A percentile compares a stretch with the other conserved stretches of the same genome.
Evolutionary conservation across 2,329 filamentous ascomycete genomes (phyloP).

Genomic region (Exophiala viscosa): DNA sequence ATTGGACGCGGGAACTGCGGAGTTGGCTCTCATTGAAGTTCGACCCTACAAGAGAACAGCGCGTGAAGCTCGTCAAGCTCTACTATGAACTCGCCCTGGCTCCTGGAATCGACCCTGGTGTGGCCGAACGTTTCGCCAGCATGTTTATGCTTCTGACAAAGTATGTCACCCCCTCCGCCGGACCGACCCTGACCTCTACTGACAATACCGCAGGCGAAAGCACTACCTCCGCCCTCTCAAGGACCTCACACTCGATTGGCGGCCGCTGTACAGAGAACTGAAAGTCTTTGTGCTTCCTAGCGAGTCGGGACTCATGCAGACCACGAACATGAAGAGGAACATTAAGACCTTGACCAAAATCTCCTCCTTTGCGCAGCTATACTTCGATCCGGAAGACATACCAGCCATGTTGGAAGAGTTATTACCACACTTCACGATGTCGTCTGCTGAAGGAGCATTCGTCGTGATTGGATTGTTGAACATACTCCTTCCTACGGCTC

Average conservation of each 20-base stretch:
- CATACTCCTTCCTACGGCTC: constrained; percentile 78
- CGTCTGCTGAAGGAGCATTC: constrained; percentile 86
- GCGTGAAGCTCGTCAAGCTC: constrained; percentile 78
- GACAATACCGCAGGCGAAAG: constrained; percentile 64
- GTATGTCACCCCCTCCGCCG: constrained; percentile 49
- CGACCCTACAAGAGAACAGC: constrained; percentile 80
- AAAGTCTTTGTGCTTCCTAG: constrained; percentile 84
- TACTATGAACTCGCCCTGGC: constrained; percentile 93
- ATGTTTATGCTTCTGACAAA: constrained; percentile 97
- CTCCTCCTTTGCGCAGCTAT: constrained; percentile 83
- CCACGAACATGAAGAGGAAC: constrained; percentile 61
- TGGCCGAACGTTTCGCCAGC: constrained; percentile 86
- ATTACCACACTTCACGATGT: constrained; percentile 85
- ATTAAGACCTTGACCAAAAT: constrained; percentile 78
- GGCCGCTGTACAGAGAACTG: constrained; percentile 84
- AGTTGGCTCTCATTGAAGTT: constrained; percentile 97
- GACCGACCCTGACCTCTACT: constrained; percentile 16
- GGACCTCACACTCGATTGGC: constrained; percentile 90
- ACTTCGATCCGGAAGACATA: constrained; percentile 85
- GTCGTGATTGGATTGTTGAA: constrained; percentile 88
- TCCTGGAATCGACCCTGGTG: constrained; percentile 76
- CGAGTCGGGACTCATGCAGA: constrained; percentile 66
- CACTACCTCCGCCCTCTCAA: constrained; percentile 89
- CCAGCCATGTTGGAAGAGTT: constrained; percentile 77
- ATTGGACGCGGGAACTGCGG: constrained; percentile 95